Evolutionary conservation across 1,139 yeast genomes (phyloP), one percentile per base, ranked within the genome.

Genomic region (Pichia sp.): DNA sequence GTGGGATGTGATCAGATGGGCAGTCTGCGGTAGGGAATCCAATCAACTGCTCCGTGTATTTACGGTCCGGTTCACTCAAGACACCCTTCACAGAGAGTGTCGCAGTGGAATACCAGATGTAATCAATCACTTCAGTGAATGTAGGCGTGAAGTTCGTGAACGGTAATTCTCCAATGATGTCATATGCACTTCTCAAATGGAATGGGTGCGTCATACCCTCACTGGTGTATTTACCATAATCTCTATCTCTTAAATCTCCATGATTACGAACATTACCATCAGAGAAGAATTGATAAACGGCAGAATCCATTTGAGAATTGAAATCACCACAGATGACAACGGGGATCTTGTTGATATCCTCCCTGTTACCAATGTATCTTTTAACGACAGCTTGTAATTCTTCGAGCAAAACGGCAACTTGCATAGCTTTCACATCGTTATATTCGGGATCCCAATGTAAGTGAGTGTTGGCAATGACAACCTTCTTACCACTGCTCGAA

Each of bases 381-480:
- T 72, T 73, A 35, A 75, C 61, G 29, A 80, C 59, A 3, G 63
- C 63, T 55, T 86, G 93, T 52, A 91, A 63, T 59, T 91, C 96
- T 55, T 91, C 97, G 55, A 93, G 65, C 46, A 93, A 66, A 32
- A 91, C 80, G 32, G 96, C 96, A 38, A 85, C 91, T 66, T 93
- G 98, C 61, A 93, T 81, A 8, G 96, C 76, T 61, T 93, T 93
- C 41, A 93, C 99, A 63, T 93, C 99, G 56, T 86, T 85, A 57
- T 78, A 85, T 33, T 86, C 87, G 9, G 98, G 98, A 63, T 91
- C 97, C 97, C 98, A 93, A 59, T 88, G 96, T 59, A 91, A 74
- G 68, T 93, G 99, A 1, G 98, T 88, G 52, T 88, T 91, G 4
- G 83, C 87, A 30, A 86, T 69, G 47, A 85, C 69, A 34, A 91